Conservation (phyloP, 2,329 filamentous ascomycete genomes). For the Pseudogymnoascus pannorum region DNA sequence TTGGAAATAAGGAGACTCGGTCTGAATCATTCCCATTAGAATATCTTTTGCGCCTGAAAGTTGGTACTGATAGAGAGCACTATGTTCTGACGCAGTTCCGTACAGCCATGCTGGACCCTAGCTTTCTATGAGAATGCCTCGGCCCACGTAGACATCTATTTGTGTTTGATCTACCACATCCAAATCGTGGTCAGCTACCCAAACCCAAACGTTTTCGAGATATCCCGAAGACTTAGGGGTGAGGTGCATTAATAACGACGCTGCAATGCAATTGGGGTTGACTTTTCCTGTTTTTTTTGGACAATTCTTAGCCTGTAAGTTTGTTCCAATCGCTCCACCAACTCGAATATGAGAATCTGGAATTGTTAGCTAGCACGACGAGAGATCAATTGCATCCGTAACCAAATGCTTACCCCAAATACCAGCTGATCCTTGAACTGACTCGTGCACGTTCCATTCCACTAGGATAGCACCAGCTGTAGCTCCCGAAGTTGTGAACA, state of each 20-base stretch:
- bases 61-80: conserved; percentile 40
- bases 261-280: conserved; percentile 27
- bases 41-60: conserved; percentile 37
- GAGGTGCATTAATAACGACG: conserved; percentile 27
- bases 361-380: too few relatives aligned
- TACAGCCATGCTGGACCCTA: not conserved
- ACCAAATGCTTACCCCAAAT: too few relatives aligned
- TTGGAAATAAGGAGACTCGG: conserved; percentile 45
- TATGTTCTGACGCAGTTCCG: not conserved
- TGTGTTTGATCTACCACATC: conserved; percentile 24
- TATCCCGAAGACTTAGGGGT: conserved; percentile 28
- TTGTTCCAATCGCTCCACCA: conserved; percentile 40
- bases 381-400: too few relatives aligned
- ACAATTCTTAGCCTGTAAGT: conserved; percentile 36
- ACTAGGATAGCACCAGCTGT: conserved; percentile 26
- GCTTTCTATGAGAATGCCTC: conserved; percentile 26
- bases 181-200: conserved; percentile 36
- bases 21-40: conserved; percentile 32
- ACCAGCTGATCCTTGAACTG: conserved; percentile 36
- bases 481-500: conserved; percentile 41
- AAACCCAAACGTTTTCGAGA: conserved; percentile 40
- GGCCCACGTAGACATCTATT: conserved; percentile 30
- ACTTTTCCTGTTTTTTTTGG: conserved; percentile 28
- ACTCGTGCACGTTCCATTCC: conserved; percentile 53
- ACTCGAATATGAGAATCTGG: conserved; percentile 26